A percentile compares a stretch with the other conserved stretches of the same genome.
phyloP scores from a whole-genome alignment of 1,139 yeast genomes.

The Ashbya aceris region DNA sequence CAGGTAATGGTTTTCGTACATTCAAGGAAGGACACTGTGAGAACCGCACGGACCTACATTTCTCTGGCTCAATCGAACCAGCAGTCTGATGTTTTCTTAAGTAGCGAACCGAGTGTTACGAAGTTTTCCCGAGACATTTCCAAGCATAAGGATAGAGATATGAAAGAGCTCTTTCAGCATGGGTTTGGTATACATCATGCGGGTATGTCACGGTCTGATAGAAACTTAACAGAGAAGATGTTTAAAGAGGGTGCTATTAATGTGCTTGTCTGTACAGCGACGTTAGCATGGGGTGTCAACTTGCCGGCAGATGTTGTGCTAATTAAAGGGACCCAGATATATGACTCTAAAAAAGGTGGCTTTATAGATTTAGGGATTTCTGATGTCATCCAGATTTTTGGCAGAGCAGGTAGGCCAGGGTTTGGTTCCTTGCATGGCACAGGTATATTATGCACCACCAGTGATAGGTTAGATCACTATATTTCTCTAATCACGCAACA shows the following conservation, averaged over 20 bases:
- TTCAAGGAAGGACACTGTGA: constrained; percentile 86
- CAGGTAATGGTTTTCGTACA: constrained; percentile 98
- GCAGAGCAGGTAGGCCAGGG: constrained; percentile 99
- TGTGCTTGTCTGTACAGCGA: constrained; percentile 92
- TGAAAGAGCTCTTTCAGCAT: constrained; percentile 65
- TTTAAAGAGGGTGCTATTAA: constrained; percentile 79
- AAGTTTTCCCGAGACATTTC: constrained; percentile 56
- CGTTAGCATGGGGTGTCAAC: constrained; percentile 99
- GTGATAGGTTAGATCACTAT: constrained; percentile 77
- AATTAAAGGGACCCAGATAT: constrained; percentile 91
- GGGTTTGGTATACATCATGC: constrained; percentile 98
- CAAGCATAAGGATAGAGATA: constrained; percentile 68
- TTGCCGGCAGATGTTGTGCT: constrained; percentile 97
- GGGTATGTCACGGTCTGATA: constrained; percentile 86
- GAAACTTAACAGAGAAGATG: constrained; percentile 83
- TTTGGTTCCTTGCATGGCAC: constrained; percentile 79
- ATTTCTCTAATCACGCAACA: constrained; percentile 83
- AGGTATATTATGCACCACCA: constrained; percentile 79
- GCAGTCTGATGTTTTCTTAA: constrained; percentile 52
- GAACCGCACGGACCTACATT: constrained; percentile 67
- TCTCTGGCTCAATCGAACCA: constrained; percentile 55
- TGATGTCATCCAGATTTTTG: constrained; percentile 95
- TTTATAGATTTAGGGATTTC: constrained; percentile 88
- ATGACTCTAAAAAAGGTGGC: constrained; percentile 92
- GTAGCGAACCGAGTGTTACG: constrained; percentile 40